Conservation (phyloP, 169 alveolate species). For the Cryptosporidium baileyi region DNA sequence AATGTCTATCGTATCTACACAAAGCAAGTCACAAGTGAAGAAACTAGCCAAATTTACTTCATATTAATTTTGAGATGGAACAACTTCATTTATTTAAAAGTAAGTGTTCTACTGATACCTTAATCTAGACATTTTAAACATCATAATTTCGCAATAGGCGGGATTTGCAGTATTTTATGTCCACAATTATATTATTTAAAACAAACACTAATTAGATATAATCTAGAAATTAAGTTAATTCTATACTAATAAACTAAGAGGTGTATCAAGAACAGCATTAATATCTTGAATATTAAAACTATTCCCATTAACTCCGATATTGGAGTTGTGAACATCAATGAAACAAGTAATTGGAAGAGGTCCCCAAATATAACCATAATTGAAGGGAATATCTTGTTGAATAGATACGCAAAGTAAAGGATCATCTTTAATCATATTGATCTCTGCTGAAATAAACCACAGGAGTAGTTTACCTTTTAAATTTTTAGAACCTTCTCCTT, state of each 20-base stretch:
- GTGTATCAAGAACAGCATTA: constrained; percentile 50
- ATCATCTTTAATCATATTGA: constrained; percentile 25
- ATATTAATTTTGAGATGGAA: background rate
- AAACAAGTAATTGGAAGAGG: constrained; percentile 67
- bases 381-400: constrained; percentile 57
- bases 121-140: too few species aligned
- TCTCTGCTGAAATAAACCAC: constrained; percentile 46
- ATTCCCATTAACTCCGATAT: background rate
- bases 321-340: background rate
- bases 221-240: too few species aligned
- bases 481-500: constrained; percentile 11
- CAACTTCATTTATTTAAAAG: too few species aligned
- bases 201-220: too few species aligned
- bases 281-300: constrained; percentile 6
- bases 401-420: constrained; percentile 43
- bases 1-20: background rate
- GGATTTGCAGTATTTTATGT: background rate
- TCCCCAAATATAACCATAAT: constrained; percentile 55
- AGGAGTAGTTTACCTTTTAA: constrained; percentile 42
- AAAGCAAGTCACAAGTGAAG: background rate
- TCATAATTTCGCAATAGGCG: too few species aligned
- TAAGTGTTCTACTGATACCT: too few species aligned
- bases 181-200: background rate
- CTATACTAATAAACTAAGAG: constrained; percentile 22
- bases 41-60: background rate